phyloP scores from a whole-genome alignment of 805 yeast genomes.

The Schizosaccharomyces lindneri region DNA sequence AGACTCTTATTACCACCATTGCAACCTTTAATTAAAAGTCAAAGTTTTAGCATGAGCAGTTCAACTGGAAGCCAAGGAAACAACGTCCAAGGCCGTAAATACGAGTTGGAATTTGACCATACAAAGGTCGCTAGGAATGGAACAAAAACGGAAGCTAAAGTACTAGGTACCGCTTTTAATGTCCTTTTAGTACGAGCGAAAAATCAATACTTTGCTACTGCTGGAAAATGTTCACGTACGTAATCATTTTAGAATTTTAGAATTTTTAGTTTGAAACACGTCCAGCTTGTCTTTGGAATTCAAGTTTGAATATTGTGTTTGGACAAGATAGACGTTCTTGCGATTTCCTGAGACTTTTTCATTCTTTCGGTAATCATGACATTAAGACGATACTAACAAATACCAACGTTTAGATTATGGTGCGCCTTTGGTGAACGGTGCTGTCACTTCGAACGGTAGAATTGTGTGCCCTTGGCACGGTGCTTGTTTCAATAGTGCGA shows the following conservation, averaged over 20 bases:
- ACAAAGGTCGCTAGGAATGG: not conserved
- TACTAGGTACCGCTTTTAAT: not conserved
- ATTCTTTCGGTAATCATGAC: not conserved
- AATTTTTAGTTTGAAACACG: not conserved
- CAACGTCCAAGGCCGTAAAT: not conserved
- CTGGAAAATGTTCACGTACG: not conserved
- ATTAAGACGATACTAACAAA: not conserved
- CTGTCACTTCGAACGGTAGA: not conserved
- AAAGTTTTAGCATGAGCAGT: not conserved
- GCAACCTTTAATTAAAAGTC: not conserved
- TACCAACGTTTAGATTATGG: conserved; percentile 1
- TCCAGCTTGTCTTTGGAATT: no score
- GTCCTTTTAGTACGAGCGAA: not conserved
- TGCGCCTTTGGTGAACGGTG: conserved; percentile 4
- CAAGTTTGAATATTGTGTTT: no score
- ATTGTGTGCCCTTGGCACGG: conserved; percentile 4
- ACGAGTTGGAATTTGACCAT: not conserved
- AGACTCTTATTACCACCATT: no score
- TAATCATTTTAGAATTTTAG: not conserved
- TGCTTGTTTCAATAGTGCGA: conserved; percentile 2
- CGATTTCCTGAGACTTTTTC: not conserved
- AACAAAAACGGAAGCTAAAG: not conserved
- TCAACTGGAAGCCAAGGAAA: not conserved
- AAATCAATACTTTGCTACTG: not conserved
- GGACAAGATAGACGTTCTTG: no score